These are phyloP conservation scores for Hericium coralloides DNA, from an alignment of 768 basidiomycete species.

Conservation along the genomic window DNA sequence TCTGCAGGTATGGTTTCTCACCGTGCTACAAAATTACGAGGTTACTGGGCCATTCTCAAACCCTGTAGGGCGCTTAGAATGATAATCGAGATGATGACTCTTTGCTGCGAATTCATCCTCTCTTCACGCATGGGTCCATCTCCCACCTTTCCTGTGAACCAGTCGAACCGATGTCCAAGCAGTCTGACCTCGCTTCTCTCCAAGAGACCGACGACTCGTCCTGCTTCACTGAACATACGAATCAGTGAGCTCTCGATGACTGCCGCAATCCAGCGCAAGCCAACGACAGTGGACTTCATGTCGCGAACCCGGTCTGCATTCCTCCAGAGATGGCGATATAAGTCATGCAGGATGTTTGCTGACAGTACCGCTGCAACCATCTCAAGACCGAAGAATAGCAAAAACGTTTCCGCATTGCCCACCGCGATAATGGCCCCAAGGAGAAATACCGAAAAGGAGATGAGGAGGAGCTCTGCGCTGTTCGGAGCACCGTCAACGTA, in stretches of 20 bases:
- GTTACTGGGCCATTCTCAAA: too few relatives aligned
- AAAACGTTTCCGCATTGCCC: constrained; percentile 7
- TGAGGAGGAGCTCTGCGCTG: constrained; percentile 36
- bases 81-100: constrained; percentile 16
- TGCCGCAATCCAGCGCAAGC: constrained; percentile 32
- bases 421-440: constrained; percentile 14
- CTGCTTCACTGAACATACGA: constrained; percentile 41
- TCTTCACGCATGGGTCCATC: constrained; percentile 37
- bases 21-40: too few relatives aligned
- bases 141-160: constrained; percentile 38
- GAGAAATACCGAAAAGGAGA: constrained; percentile 13
- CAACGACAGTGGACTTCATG: constrained; percentile 27
- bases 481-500: constrained; percentile 41
- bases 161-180: constrained; percentile 42
- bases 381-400: constrained; percentile 14
- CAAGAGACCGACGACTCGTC: constrained; percentile 36
- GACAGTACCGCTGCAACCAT: constrained; percentile 21
- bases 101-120: constrained; percentile 29
- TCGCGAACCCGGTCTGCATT: constrained; percentile 26
- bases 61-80: neutral
- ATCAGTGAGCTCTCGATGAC: constrained; percentile 42
- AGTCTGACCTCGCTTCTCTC: constrained; percentile 30
- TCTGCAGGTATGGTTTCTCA: too few relatives aligned
- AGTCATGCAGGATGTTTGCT: constrained; percentile 39
- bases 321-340: constrained; percentile 37